phyloP scores from a whole-genome alignment of 148 eudicot genomes.

The Fagopyrum homotropicum region DNA sequence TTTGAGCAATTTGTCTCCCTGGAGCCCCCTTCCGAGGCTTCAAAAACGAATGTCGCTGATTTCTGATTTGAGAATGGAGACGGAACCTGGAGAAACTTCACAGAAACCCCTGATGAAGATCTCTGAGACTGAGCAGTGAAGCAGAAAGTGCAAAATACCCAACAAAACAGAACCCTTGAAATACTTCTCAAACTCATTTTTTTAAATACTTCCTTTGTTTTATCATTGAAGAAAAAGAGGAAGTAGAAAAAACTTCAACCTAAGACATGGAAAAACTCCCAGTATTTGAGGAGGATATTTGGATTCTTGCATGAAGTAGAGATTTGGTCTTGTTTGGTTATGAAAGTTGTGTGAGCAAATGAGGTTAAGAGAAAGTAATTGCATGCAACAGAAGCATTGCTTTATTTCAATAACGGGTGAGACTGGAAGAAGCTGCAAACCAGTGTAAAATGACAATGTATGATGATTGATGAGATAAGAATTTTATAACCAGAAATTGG shows the following conservation, averaged over 20 bases:
- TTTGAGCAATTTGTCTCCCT: constrained; percentile 31
- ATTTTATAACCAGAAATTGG: background rate
- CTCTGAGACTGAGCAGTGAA: constrained; percentile 31
- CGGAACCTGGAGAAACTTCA: constrained; percentile 61
- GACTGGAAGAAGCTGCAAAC: background rate
- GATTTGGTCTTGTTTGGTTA: constrained; percentile 9
- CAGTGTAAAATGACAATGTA: background rate
- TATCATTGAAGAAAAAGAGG: constrained; percentile 1
- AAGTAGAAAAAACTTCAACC: background rate
- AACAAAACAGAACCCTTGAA: constrained; percentile 35
- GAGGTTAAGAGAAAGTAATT: background rate
- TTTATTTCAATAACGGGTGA: background rate
- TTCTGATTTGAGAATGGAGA: constrained; percentile 38
- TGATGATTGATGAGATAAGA: background rate
- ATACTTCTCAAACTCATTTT: constrained; percentile 40
- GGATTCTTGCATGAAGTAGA: background rate
- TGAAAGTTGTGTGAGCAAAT: background rate
- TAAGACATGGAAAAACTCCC: background rate
- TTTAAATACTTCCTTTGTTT: background rate
- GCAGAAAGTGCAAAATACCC: constrained; percentile 42
- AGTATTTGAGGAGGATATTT: background rate
- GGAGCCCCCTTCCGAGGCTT: constrained; percentile 35
- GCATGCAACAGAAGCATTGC: background rate
- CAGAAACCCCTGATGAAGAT: constrained; percentile 28
- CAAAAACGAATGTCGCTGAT: constrained; percentile 57